phyloP scores from a whole-genome alignment of 441 rosid genomes.

The Flueggea neowawraea region DNA sequence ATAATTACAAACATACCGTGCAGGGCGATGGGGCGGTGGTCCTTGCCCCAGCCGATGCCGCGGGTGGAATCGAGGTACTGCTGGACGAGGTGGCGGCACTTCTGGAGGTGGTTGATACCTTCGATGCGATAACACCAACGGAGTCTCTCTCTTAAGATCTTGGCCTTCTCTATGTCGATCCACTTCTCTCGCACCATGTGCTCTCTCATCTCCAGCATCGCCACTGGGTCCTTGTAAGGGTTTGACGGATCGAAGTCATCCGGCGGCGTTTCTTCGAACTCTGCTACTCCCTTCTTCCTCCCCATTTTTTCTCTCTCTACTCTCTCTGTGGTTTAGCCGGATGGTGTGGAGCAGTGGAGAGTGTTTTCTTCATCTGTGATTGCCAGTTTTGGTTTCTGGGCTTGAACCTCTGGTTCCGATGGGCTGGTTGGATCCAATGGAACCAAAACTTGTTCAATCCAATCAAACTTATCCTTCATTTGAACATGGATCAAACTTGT shows the following conservation, averaged over 20 bases:
- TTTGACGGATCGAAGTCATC: slow-evolving; percentile 83
- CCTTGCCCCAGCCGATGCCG: slow-evolving; percentile 99
- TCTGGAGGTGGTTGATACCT: slow-evolving; percentile 94
- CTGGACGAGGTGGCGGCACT: slow-evolving; percentile 88
- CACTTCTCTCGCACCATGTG: slow-evolving; percentile 93
- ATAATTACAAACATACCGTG: slow-evolving; percentile 48
- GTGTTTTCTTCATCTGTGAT: too few species aligned
- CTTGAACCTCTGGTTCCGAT: too few species aligned
- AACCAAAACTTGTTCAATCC: too few species aligned
- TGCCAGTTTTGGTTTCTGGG: too few species aligned
- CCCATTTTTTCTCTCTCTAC: slow-evolving; percentile 48
- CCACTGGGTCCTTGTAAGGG: slow-evolving; percentile 97
- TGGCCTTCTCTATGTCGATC: slow-evolving; percentile 97
- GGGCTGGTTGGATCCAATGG: too few species aligned
- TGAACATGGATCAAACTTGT: too few species aligned
- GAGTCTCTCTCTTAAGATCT: slow-evolving; percentile 85
- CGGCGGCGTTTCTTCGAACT: slow-evolving; percentile 96
- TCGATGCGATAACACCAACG: slow-evolving; percentile 97
- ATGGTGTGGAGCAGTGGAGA: too few species aligned
- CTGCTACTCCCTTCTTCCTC: slow-evolving; percentile 76
- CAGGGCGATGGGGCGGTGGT: slow-evolving; percentile 82
- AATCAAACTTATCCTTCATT: too few species aligned
- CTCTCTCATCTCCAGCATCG: slow-evolving; percentile 97
- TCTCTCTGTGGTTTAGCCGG: not conserved
- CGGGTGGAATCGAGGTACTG: slow-evolving; percentile 96